Evolutionary conservation across 1,139 yeast species (phyloP), one percentile per base, ranked within the genome.

Genomic region (Diutina rugosa): DNA sequence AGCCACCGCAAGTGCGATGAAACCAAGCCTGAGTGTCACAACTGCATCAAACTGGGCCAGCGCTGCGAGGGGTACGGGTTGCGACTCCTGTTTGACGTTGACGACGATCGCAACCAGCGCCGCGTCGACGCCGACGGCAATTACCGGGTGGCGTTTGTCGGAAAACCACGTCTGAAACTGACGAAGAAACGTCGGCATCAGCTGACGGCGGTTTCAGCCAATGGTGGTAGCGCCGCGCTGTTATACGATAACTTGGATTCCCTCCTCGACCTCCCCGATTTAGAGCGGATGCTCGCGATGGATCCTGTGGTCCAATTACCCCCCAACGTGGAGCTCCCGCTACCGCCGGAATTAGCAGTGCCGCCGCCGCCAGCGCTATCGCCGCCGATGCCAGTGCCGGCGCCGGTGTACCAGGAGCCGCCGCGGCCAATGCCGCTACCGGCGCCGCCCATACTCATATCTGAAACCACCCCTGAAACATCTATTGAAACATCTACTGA

Each of bases 241-340:
- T 58, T 62, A 51, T 61, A 21, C 55, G 66, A 64, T 55, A 65
- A 63, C 55, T 60, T 65, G 30, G 67, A 68, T 53, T 60, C 59
- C n/a, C 58, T 68, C 26, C 58, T 69, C 9, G 57, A 61, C 28
- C 55, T 57, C 8, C 58, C 61, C 12, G 51, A 55, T n/a, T 32
- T 56, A 32, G 56, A n/a, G 51, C 51, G 18, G 38, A 54, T 45
- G 51, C 54, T 21, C 56, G 47, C 44, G 52, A 51, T 30, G 29
- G 53, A 7, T 21, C 57, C 16, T 9, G 53, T 29, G 29, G 46
- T n/a, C 46, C 46, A 44, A 7, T 9, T 44, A 44, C 46, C 46
- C 4, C 26, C 46, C n/a, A 18, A 35, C 2, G 10, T 35, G 41
- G 41, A 35, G 14, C n/a, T 35, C 2, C 41, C 41, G 12, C 14